Base-by-base conservation (phyloP, 306 rosid species). In the Cotoneaster glaucophyllus region DNA sequence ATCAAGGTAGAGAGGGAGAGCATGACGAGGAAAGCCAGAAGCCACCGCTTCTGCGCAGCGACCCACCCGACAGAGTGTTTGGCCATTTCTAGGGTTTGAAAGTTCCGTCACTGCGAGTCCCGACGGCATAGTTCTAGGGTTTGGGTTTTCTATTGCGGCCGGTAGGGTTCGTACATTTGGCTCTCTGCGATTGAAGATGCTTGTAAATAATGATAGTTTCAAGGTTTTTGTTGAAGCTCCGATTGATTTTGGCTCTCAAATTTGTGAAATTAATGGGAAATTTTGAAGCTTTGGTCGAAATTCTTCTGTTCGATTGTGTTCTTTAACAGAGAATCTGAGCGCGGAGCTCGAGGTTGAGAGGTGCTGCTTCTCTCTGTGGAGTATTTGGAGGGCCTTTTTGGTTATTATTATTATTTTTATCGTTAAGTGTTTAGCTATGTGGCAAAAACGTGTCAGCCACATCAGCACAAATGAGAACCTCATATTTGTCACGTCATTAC, bases 41-140 rank as follows among this genome's bases (percentile, higher is more conserved):
- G 74, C 77, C 85, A 82, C 54, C 85, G 77, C 77, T 78, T 82
- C 77, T 70, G 82, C 74, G 77, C 63, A 31, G 83, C 73, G 57
- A 70, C 82, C 82, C 78, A 73, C 11, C 85, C 85, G 29, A 56
- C 80, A 31, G 85, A 68, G 62, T 82, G 82, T 74, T 82, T 79
- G 69, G 82, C 82, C 82, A 78, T 82, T 37, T 25, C 29, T 50
- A 70, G 65, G 24, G 34, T 78, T 75, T 61, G 37, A 13, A 25
- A 21, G 66, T 29, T 65, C 62, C 32, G 29, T 59, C 39, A 57
- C 4, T 4, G 34, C 22, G 54, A 59, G 65, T 8, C 58, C 64
- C 77, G 34, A 31, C 13, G 22, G 57, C 64, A 22, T 83, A 70
- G 59, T 73, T 73, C 50, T 63, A 80, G 84, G 84, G 79, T 41